Percentiles rank a stretch among this genome's conserved stretches.
Conservation (phyloP, 306 rosid genomes). For the Chamaecrista fasciculata region DNA sequence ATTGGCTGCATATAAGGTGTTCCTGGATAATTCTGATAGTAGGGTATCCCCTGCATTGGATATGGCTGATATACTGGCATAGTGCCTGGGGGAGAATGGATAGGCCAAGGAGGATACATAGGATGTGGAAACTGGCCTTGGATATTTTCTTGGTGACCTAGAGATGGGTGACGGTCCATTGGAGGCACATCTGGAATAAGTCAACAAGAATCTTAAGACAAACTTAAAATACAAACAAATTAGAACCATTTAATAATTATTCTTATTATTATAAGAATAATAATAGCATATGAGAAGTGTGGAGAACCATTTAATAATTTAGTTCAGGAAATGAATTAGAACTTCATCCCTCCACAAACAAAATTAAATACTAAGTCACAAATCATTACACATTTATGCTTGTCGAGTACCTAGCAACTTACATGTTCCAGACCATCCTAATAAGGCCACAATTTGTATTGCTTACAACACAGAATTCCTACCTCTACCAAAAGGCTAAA, state of each 20-base stretch:
- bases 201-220: conserved; percentile 31
- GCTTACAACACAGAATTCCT: conserved; percentile 22
- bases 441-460: conserved; percentile 2
- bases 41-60: conserved; percentile 96
- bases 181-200: conserved; percentile 63
- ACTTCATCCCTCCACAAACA: neutral
- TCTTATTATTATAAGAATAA: too few species aligned
- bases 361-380: neutral
- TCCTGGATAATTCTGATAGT: conserved; percentile 78
- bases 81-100: conserved; percentile 81
- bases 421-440: neutral
- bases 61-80: conserved; percentile 75
- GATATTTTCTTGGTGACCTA: conserved; percentile 64
- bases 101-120: conserved; percentile 90
- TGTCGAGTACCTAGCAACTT: neutral
- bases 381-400: neutral
- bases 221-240: too few species aligned
- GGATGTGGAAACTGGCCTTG: conserved; percentile 91
- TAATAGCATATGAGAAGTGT: neutral
- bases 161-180: conserved; percentile 53
- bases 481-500: neutral
- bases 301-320: conserved; percentile 8
- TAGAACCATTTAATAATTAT: too few species aligned
- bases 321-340: neutral
- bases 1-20: conserved; percentile 75